A percentile compares a stretch with the other conserved stretches of the same genome.
phyloP scores from a whole-genome alignment of 257 asterid species.

The Solanum chaucha region DNA sequence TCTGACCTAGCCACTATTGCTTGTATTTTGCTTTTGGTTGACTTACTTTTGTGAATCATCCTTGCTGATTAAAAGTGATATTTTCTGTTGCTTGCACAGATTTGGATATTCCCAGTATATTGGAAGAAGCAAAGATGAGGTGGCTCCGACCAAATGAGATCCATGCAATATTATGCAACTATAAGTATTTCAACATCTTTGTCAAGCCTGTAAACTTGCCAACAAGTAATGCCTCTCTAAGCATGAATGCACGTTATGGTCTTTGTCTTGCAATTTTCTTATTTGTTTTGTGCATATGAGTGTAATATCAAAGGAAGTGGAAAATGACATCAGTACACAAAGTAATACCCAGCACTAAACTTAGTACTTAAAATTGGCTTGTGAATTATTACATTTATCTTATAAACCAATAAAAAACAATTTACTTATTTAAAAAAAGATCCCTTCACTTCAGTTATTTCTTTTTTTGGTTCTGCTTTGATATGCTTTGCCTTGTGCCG shows the following conservation, averaged over 20 bases:
- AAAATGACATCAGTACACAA: neutral
- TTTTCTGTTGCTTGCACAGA: slow-evolving; percentile 38
- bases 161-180: slow-evolving; percentile 79
- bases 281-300: neutral
- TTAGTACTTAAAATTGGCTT: neutral
- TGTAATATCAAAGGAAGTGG: neutral
- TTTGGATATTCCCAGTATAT: slow-evolving; percentile 52
- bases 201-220: slow-evolving; percentile 93
- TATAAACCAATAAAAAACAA: neutral
- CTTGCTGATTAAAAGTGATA: neutral
- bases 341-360: neutral
- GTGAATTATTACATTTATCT: neutral
- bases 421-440: neutral
- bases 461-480: neutral
- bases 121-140: slow-evolving; percentile 77
- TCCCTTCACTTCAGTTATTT: neutral
- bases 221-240: slow-evolving; percentile 41
- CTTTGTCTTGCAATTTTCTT: neutral
- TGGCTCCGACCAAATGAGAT: slow-evolving; percentile 98
- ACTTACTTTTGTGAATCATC: neutral
- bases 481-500: neutral
- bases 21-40: neutral
- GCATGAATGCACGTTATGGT: neutral
- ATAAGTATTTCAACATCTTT: slow-evolving; percentile 51
- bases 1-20: neutral